These are phyloP conservation scores for Cladophialophora immunda DNA, from an alignment of 2,329 filamentous ascomycete species.

Conservation along the genomic window DNA sequence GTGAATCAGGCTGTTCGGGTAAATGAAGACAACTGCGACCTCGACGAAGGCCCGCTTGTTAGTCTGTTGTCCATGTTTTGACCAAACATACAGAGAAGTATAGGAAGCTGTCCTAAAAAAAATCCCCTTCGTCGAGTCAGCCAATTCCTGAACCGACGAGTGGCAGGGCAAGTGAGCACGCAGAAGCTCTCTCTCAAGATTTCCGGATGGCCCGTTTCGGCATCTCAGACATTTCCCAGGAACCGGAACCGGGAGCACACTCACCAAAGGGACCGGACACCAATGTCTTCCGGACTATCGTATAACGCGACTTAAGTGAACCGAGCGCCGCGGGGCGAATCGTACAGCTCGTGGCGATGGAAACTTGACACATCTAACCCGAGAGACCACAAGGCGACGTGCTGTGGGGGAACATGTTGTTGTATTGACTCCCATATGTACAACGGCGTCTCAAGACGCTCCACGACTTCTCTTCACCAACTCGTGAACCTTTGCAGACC, in stretches of 20 bases:
- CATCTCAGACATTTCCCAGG: background rate
- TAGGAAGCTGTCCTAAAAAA: background rate
- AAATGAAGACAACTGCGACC: too few species aligned
- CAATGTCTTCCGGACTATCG: background rate
- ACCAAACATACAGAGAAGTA: background rate
- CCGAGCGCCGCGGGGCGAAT: background rate
- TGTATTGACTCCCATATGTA: slow-evolving; percentile 3
- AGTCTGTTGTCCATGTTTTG: background rate
- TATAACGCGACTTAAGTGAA: background rate
- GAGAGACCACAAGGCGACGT: background rate
- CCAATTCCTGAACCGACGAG: background rate
- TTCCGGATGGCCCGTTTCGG: background rate
- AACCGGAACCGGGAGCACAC: background rate
- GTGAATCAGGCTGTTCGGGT: background rate
- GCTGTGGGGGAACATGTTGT: background rate
- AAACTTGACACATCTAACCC: background rate
- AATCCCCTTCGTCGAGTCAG: background rate
- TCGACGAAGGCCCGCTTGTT: background rate
- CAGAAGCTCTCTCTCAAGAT: background rate
- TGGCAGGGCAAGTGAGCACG: background rate
- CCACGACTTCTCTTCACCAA: background rate
- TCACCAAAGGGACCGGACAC: background rate
- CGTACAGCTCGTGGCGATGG: background rate
- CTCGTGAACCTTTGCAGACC: background rate
- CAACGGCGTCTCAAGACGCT: background rate